Conservation (phyloP, 176 grass and related monocot genomes). For the Raddia guianensis region DNA sequence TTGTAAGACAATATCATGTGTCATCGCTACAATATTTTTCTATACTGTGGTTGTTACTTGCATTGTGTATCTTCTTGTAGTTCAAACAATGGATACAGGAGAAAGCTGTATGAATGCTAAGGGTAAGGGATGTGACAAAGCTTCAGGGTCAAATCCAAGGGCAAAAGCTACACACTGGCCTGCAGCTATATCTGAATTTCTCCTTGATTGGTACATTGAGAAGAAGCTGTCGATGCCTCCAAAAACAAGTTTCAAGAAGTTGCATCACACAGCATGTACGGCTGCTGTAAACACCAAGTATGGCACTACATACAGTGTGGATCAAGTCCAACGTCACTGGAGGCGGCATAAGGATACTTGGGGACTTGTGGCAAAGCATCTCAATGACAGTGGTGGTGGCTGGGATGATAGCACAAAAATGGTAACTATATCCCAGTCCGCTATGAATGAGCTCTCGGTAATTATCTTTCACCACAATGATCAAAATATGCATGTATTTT, state of each 20-base stretch:
- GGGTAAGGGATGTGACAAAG: no score
- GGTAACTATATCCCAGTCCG: neutral
- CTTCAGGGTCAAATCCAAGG: no score
- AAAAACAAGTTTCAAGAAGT: neutral
- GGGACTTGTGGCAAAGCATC: neutral
- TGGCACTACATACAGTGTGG: neutral
- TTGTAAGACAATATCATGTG: neutral
- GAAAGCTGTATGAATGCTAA: no score
- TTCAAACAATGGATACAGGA: neutral
- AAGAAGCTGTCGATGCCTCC: neutral
- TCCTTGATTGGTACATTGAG: no score
- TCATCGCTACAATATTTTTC: neutral
- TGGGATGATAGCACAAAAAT: neutral
- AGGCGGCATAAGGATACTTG: constrained; percentile 5
- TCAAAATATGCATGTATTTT: neutral
- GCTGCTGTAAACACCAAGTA: neutral
- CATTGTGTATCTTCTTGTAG: neutral
- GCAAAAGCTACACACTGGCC: no score
- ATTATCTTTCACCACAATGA: neutral
- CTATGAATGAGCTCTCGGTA: neutral
- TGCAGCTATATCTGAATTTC: no score
- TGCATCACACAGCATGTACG: constrained; percentile 1
- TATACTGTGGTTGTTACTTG: neutral
- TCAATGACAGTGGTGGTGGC: neutral
- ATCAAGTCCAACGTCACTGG: neutral